phyloP scores from a whole-genome alignment of 139 green algal genomes.

The Astrephomene gubernaculifera region DNA sequence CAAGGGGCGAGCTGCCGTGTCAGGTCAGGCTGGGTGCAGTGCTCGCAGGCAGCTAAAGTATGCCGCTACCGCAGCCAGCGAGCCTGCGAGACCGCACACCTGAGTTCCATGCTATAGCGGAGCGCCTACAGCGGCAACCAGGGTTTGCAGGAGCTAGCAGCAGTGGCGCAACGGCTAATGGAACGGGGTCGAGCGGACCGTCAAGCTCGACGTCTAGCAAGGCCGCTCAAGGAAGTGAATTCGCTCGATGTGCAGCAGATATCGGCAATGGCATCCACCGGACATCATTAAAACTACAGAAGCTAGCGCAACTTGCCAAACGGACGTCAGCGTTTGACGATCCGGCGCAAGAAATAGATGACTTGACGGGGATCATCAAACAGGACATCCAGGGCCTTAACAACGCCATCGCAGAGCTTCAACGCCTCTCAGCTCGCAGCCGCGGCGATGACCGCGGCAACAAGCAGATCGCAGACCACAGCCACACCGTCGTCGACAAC shows the following conservation, averaged over 20 bases:
- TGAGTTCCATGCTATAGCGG: slow-evolving; percentile 68
- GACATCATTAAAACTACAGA: slow-evolving; percentile 94
- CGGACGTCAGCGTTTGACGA: slow-evolving; percentile 98
- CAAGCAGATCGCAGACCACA: slow-evolving; percentile 90
- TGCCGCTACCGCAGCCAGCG: slow-evolving; percentile 43
- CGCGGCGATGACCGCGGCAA: slow-evolving; percentile 51
- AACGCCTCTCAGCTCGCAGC: slow-evolving; percentile 47
- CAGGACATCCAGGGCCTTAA: slow-evolving; percentile 91
- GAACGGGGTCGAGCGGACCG: not conserved
- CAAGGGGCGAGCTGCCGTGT: too few species aligned
- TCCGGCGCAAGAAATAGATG: slow-evolving; percentile 91
- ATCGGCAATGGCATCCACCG: slow-evolving; percentile 95
- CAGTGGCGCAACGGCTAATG: not conserved
- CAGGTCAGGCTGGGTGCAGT: too few species aligned
- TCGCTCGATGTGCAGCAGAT: slow-evolving; percentile 82
- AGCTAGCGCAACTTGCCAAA: slow-evolving; percentile 94
- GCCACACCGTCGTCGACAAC: slow-evolving; percentile 90
- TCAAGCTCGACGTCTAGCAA: not conserved
- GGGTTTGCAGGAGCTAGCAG: slow-evolving; percentile 36
- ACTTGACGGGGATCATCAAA: slow-evolving; percentile 94
- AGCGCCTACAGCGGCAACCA: slow-evolving; percentile 67
- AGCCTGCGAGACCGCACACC: slow-evolving; percentile 66
- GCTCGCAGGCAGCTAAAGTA: too few species aligned
- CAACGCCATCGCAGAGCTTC: slow-evolving; percentile 81
- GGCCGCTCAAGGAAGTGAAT: slow-evolving; percentile 80